Evolutionary conservation across 345 rosid genomes (phyloP), one percentile per base, ranked within the genome.

Genomic region (Cochlearia excelsa): DNA sequence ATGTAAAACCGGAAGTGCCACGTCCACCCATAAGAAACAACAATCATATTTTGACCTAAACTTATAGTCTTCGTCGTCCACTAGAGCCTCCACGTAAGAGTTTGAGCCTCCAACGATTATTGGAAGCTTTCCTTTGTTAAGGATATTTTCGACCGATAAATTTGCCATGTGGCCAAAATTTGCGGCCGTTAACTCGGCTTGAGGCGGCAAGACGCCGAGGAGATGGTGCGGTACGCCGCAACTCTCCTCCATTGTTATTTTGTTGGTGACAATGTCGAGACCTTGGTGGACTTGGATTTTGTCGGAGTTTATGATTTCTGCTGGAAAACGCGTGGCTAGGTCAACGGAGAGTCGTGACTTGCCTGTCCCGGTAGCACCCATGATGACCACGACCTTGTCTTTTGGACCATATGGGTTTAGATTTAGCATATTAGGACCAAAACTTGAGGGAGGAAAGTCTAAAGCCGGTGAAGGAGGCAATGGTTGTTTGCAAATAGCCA

Each of bases 101-200:
- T 85, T 88, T 8, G 92, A 88, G 34, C 96, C 96, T 54, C 96
- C 96, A 35, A 79, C 92, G 45, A 88, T 69, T 59, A 88, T 67
- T 34, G 96, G 96, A 61, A 80, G 79, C 65, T 65, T 65, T 1
- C 85, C 82, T 1, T 76, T 77, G 7, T 46, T 62, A 7, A 60
- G 55, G 30, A 77, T 67, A 0, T 82, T 75, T 7, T 79, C 83
- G 9, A 81, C 54, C 0, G 83, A 69, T 2, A 33, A 47, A 2
- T 75, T 74, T 5, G 96, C 89, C 77, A 59, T 56, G 47, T 76
- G 56, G 42, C 96, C 45, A 64, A 77, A 83, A 38, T 80, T 66
- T 4, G 57, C 28, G 0, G 84, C 77, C 0, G 92, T 76, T 63
- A 88, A 83, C 47, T 88, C 89, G 0, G 68, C 60, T 28, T 79